Evolutionary conservation across 164 flowering plant species (phyloP).

Genomic region (Litsea cubeba): DNA sequence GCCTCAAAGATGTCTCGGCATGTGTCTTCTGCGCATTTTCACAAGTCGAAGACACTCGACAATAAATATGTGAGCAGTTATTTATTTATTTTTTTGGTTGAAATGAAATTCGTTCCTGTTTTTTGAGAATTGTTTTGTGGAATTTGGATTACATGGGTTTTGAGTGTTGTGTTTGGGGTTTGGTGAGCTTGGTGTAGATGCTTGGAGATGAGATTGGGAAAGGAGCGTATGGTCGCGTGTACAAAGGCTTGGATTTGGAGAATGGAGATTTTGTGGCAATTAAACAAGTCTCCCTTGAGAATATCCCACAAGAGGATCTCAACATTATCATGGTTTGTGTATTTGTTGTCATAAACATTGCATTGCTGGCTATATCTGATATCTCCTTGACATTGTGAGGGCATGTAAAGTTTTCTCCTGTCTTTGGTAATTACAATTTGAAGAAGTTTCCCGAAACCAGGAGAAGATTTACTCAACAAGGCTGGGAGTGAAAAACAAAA

Average conservation of each 20-base stretch:
- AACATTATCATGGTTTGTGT: conserved; percentile 83
- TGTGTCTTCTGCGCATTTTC: conserved; percentile 49
- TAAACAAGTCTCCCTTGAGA: conserved; percentile 97
- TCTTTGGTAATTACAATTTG: background rate
- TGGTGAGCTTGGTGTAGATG: conserved; percentile 41
- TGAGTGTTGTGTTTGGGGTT: conserved; percentile 1
- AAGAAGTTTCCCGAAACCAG: background rate
- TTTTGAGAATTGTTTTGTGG: background rate
- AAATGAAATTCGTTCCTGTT: conserved; percentile 2
- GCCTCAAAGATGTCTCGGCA: conserved; percentile 71
- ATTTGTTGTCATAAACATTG: background rate
- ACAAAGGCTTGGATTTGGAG: conserved; percentile 97
- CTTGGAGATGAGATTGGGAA: conserved; percentile 99
- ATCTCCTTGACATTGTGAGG: no score
- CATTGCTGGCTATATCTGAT: background rate
- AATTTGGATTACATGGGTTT: background rate
- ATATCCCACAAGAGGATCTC: conserved; percentile 95
- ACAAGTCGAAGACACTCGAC: conserved; percentile 92
- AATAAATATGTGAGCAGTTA: conserved; percentile 86
- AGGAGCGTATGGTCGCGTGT: conserved; percentile 99
- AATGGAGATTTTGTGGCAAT: conserved; percentile 99
- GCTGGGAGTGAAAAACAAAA: background rate
- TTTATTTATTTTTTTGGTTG: background rate
- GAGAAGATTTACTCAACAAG: background rate
- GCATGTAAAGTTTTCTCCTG: no score